These are phyloP conservation scores for Kregervanrija fluxuum DNA, from an alignment of 805 yeast genomes.

Conservation along the genomic window DNA sequence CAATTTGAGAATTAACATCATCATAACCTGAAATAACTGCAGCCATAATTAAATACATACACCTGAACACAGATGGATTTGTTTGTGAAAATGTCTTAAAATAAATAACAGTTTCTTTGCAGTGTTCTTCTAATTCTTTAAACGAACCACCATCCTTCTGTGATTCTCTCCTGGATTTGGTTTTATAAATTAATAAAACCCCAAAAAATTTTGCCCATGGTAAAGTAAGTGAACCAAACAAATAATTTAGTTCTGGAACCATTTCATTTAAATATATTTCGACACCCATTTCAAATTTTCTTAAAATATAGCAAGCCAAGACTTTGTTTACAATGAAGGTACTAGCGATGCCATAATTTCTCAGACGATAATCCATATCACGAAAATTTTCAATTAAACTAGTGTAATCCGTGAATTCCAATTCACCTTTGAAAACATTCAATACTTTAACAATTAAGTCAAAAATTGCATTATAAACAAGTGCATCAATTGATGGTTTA, in stretches of 20 bases:
- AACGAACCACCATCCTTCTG: conserved; percentile 2
- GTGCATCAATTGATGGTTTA: neutral
- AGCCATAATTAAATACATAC: conserved; percentile 30
- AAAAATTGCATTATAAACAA: neutral
- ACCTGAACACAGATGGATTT: conserved; percentile 31
- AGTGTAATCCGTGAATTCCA: neutral
- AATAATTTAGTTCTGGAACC: neutral
- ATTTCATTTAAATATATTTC: conserved; percentile 4
- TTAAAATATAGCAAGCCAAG: conserved; percentile 6
- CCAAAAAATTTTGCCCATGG: conserved; percentile 10
- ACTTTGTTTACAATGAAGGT: neutral
- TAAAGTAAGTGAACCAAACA: conserved; percentile 4
- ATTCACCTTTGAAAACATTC: conserved; percentile 5
- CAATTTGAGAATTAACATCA: conserved; percentile 24
- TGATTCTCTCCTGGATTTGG: conserved; percentile 2
- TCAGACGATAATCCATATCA: neutral
- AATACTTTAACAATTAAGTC: conserved; percentile 1
- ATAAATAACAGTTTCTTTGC: conserved; percentile 15
- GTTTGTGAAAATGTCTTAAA: conserved; percentile 30
- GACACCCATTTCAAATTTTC: conserved; percentile 6
- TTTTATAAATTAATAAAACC: conserved; percentile 9
- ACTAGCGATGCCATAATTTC: neutral
- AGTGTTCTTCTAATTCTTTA: conserved; percentile 11
- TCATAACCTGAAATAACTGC: conserved; percentile 26
- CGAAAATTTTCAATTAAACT: neutral